These are phyloP conservation scores for Pyrenophora seminiperda DNA, from an alignment of 2,329 filamentous ascomycete genomes.

Conservation along the genomic window DNA sequence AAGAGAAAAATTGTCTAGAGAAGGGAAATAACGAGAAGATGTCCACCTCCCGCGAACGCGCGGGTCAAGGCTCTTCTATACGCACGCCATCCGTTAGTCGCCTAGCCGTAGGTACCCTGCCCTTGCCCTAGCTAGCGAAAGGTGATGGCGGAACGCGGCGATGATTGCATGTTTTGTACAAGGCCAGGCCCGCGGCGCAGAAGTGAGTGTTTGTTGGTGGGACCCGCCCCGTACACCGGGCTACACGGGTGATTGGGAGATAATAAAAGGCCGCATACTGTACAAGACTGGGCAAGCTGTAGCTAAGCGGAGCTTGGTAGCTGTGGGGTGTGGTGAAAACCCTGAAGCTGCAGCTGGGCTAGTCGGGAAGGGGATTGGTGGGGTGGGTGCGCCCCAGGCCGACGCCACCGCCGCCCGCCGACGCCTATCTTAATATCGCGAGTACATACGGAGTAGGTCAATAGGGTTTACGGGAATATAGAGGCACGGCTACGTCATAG, in stretches of 20 bases:
- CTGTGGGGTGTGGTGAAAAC: slow-evolving; percentile 10
- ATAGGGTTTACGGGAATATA: too few relatives aligned
- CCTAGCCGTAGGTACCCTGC: slow-evolving; percentile 13
- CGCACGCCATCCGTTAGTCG: slow-evolving; percentile 10
- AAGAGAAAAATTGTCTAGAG: neutral
- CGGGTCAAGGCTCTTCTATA: slow-evolving; percentile 9
- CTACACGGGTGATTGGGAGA: slow-evolving; percentile 1
- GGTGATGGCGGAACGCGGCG: too few relatives aligned
- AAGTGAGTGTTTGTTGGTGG: too few relatives aligned
- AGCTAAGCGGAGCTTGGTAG: slow-evolving; percentile 12
- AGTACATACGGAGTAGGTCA: too few relatives aligned
- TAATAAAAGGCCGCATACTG: too few relatives aligned
- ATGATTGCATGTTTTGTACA: too few relatives aligned
- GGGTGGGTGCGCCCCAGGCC: neutral
- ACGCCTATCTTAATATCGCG: neutral
- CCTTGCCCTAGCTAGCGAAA: too few relatives aligned
- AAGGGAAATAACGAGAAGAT: neutral
- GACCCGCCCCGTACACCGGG: too few relatives aligned
- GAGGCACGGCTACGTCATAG: too few relatives aligned
- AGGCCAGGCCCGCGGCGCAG: slow-evolving; percentile 9
- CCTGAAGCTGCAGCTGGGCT: slow-evolving; percentile 3
- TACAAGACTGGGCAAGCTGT: slow-evolving; percentile 12
- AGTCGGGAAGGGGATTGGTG: neutral
- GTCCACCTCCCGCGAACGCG: neutral
- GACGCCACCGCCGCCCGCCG: neutral